A percentile compares a stretch with the other conserved stretches of the same genome.
These are phyloP conservation scores for Trichoderma parareesei DNA, from an alignment of 495 filamentous ascomycete species.

Conservation along the genomic window DNA sequence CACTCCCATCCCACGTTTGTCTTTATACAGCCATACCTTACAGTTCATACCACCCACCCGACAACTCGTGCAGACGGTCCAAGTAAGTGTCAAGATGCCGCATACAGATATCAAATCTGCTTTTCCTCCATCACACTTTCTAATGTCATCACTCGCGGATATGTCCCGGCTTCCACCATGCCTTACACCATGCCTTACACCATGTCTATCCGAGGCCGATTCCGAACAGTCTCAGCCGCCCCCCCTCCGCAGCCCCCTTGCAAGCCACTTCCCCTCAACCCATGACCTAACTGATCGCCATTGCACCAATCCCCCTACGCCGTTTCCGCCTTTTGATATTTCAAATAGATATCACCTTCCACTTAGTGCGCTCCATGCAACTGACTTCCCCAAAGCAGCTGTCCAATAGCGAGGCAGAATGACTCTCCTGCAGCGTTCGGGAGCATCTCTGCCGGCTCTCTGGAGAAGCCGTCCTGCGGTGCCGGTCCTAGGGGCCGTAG, in stretches of 20 bases:
- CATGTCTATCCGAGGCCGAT: too few species aligned
- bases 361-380: background rate
- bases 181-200: too few species aligned
- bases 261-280: background rate
- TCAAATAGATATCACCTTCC: background rate
- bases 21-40: background rate
- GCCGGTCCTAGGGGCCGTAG: background rate
- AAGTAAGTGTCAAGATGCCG: too few species aligned
- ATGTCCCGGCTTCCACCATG: too few species aligned
- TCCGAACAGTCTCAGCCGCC: background rate
- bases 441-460: background rate
- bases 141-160: too few species aligned
- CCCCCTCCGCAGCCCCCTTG: background rate
- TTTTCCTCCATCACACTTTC: too few species aligned
- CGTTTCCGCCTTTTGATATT: background rate
- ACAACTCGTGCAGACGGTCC: too few species aligned
- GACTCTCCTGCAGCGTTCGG: background rate
- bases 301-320: background rate
- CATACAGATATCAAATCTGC: too few species aligned
- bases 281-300: background rate
- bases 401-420: background rate
- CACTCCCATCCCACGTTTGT: background rate
- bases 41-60: too few species aligned
- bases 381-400: background rate
- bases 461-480: background rate